A percentile compares a stretch with the other conserved stretches of the same genome.
phyloP scores from a whole-genome alignment of 768 basidiomycete species.

The Lactarius sanguifluus region DNA sequence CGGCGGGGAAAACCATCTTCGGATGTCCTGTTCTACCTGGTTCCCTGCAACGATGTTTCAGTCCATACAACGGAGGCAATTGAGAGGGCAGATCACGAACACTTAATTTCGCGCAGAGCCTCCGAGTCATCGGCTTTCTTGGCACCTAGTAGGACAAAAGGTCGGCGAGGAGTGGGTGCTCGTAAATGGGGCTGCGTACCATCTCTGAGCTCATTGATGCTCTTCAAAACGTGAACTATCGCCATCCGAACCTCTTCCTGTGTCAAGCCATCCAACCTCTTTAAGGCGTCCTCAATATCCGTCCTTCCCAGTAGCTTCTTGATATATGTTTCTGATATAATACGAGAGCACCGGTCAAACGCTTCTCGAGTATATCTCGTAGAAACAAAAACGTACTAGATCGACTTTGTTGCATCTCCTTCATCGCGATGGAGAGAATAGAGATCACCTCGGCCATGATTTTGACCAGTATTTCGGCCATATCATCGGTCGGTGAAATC shows the following conservation, averaged over 20 bases:
- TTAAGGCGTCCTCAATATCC: not conserved
- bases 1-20: not conserved
- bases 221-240: not conserved
- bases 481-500: not conserved
- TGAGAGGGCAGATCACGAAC: not conserved
- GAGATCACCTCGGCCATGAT: not conserved
- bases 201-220: not conserved
- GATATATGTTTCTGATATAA: not conserved
- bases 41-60: not conserved
- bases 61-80: not conserved
- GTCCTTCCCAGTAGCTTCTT: not conserved
- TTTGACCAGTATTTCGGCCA: not conserved
- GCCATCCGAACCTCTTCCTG: not conserved
- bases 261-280: not conserved
- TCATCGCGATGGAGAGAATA: not conserved
- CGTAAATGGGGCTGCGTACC: not conserved
- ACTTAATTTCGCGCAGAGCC: not conserved
- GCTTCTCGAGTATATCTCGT: not conserved
- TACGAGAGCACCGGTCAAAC: not conserved
- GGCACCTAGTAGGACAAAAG: not conserved
- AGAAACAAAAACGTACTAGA: not conserved
- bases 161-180: not conserved
- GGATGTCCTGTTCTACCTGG: not conserved
- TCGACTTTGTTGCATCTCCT: not conserved
- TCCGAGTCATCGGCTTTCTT: not conserved